Evolutionary conservation across 169 alveolate species (phyloP).

Genomic region (Plasmodium vinckei): DNA sequence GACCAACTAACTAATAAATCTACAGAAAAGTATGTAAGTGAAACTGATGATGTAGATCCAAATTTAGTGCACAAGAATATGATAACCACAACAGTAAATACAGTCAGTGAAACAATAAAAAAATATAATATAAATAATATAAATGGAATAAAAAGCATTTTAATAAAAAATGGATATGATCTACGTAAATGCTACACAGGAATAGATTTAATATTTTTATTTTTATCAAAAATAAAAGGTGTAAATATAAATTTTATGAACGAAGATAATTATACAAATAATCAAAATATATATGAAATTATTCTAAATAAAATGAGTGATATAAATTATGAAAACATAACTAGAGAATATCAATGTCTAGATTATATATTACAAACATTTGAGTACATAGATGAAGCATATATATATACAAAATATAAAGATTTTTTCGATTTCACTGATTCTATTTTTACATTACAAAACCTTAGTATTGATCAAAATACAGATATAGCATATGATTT

Average conservation of each 20-base stretch:
- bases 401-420: conserved; percentile 37
- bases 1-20: conserved; percentile 17
- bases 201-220: conserved; percentile 51
- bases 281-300: conserved; percentile 49
- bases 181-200: conserved; percentile 57
- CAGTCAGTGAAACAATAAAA: conserved; percentile 43
- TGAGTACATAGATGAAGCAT: conserved; percentile 49
- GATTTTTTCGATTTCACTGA: conserved; percentile 49
- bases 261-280: conserved; percentile 28
- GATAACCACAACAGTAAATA: conserved; percentile 7
- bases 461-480: conserved; percentile 19
- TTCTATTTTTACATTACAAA: conserved; percentile 30
- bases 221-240: conserved; percentile 55
- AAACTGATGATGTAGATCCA: not conserved
- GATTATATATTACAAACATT: conserved; percentile 34
- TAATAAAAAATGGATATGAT: conserved; percentile 51
- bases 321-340: conserved; percentile 17
- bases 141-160: conserved; percentile 41
- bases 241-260: conserved; percentile 40
- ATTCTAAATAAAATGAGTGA: conserved; percentile 20
- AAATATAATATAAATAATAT: conserved; percentile 55
- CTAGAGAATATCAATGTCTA: conserved; percentile 27
- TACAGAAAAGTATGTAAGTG: not conserved
- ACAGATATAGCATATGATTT: conserved; percentile 28
- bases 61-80: not conserved